phyloP scores from a whole-genome alignment of 129 eudicot species.

The Tanacetum coccineum region DNA sequence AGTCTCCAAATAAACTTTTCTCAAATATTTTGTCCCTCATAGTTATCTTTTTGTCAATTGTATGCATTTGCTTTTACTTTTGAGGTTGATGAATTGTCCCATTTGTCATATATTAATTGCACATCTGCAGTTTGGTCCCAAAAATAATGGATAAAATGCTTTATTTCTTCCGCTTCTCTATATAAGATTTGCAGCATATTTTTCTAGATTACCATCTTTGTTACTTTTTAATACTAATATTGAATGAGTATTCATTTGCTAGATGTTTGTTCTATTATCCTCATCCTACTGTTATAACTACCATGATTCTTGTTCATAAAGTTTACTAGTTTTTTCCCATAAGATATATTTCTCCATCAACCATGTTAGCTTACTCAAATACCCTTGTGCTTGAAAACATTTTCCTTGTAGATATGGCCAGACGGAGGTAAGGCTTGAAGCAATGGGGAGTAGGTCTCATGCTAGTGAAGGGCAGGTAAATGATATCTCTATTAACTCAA shows the following conservation, averaged over 20 bases:
- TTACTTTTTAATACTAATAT: background rate
- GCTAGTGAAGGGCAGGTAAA: too few relatives aligned
- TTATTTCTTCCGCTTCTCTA: background rate
- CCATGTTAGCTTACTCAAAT: background rate
- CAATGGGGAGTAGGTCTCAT: too few relatives aligned
- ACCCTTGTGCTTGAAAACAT: too few relatives aligned
- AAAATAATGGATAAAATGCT: slow-evolving; percentile 6
- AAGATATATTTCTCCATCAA: background rate
- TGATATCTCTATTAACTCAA: too few relatives aligned
- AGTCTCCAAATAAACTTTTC: too few relatives aligned
- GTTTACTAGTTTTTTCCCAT: background rate
- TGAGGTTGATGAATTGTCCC: slow-evolving; percentile 11
- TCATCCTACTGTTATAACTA: background rate
- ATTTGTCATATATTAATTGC: slow-evolving; percentile 24
- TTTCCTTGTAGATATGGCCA: too few relatives aligned
- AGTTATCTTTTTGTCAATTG: too few relatives aligned
- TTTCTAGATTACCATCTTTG: background rate
- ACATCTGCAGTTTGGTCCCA: slow-evolving; percentile 17
- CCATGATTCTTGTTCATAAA: background rate
- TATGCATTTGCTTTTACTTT: background rate
- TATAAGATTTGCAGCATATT: background rate
- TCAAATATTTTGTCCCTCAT: too few relatives aligned
- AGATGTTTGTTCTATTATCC: background rate
- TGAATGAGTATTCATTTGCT: background rate
- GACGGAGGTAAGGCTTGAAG: too few relatives aligned